These are phyloP conservation scores for Coffea humblotiana DNA, from an alignment of 305 asterid species.

Conservation along the genomic window DNA sequence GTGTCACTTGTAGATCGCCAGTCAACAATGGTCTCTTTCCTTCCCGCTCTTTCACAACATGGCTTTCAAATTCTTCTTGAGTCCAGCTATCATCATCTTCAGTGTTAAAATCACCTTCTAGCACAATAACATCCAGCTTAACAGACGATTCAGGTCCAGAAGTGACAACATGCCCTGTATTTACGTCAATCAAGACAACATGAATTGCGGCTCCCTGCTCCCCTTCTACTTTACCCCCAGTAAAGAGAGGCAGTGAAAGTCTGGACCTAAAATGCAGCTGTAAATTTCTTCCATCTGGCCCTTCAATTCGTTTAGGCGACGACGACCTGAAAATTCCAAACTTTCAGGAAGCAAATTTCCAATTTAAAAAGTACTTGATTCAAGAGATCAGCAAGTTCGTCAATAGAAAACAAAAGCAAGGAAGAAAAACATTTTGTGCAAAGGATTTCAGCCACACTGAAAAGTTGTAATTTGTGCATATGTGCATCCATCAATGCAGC, in stretches of 20 bases:
- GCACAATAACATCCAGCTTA: constrained; percentile 70
- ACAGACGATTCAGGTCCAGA: constrained; percentile 67
- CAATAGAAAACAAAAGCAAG: background rate
- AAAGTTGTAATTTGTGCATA: background rate
- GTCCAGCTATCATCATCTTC: constrained; percentile 71
- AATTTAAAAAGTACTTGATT: background rate
- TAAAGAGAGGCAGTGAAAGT: constrained; percentile 73
- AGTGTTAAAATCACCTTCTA: constrained; percentile 81
- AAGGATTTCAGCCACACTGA: background rate
- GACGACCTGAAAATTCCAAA: constrained; percentile 53
- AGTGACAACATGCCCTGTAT: constrained; percentile 58
- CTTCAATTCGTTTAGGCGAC: constrained; percentile 77
- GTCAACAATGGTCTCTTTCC: constrained; percentile 82
- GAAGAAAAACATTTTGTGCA: background rate
- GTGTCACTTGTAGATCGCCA: constrained; percentile 71
- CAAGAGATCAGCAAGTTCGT: background rate
- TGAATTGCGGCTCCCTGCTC: constrained; percentile 84
- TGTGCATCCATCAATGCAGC: background rate
- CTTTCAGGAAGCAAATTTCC: constrained; percentile 15
- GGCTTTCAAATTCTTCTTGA: constrained; percentile 74
- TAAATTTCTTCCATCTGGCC: constrained; percentile 75
- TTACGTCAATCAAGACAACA: constrained; percentile 58
- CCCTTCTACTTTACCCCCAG: constrained; percentile 88
- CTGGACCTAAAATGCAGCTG: constrained; percentile 76
- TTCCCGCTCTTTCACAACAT: constrained; percentile 78